Conservation (phyloP, 805 yeast species). For the Blastobotrys attinorum region DNA sequence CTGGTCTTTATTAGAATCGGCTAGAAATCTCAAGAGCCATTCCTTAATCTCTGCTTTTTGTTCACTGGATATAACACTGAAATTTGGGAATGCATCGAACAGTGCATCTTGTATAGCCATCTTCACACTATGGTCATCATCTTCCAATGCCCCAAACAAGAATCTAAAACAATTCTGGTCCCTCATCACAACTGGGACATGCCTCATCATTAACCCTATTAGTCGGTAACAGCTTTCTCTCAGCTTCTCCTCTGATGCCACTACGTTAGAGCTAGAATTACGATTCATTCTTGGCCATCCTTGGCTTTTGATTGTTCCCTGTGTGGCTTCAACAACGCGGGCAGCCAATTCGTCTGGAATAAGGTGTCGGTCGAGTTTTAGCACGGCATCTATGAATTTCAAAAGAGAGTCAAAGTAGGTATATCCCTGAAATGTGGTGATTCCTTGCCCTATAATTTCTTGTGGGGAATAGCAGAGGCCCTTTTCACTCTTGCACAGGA, state of each 20-base stretch:
- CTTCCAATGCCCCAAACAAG: conserved; percentile 58
- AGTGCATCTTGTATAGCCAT: conserved; percentile 66
- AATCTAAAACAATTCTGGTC: conserved; percentile 32
- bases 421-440: background rate
- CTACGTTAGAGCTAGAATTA: too few relatives aligned
- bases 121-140: conserved; percentile 55
- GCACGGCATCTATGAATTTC: conserved; percentile 57
- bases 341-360: conserved; percentile 13
- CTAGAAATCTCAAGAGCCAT: conserved; percentile 32
- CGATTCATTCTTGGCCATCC: conserved; percentile 28
- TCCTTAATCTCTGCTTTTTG: conserved; percentile 38
- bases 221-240: conserved; percentile 58
- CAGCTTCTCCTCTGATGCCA: conserved; percentile 9
- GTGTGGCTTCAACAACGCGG: conserved; percentile 11
- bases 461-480: background rate
- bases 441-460: background rate
- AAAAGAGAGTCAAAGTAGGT: conserved; percentile 30
- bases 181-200: conserved; percentile 34
- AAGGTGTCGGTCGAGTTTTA: conserved; percentile 27
- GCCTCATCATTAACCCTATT: conserved; percentile 54
- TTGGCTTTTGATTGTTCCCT: conserved; percentile 20
- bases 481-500: background rate
- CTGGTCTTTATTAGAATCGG: conserved; percentile 35
- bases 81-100: conserved; percentile 45
- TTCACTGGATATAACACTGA: conserved; percentile 26